Conservation (phyloP, 192 early-diverging fungal species). For the Chytriomyces sp. region DNA sequence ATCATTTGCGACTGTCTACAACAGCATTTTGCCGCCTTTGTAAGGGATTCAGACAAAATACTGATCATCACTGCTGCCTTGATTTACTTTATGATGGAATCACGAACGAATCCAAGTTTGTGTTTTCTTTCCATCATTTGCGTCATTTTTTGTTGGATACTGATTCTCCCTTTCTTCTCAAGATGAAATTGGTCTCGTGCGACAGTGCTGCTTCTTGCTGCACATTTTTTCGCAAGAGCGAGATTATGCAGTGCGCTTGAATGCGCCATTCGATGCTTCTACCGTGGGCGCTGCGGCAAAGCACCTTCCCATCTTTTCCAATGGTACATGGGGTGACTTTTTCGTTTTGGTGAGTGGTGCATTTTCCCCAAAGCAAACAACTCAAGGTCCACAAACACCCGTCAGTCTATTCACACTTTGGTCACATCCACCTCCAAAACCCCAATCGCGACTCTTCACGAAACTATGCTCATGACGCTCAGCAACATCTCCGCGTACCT, state of each 20-base stretch:
- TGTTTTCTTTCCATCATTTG: neutral
- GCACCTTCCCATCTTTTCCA: constrained; percentile 42
- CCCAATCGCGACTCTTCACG: constrained; percentile 68
- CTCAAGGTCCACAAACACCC: neutral
- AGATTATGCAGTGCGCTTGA: constrained; percentile 66
- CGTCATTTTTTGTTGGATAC: constrained; percentile 7
- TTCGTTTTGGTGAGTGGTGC: constrained; percentile 68
- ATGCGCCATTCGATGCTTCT: constrained; percentile 57
- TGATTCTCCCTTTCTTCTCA: neutral
- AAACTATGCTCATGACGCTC: constrained; percentile 75
- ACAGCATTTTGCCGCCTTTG: constrained; percentile 67
- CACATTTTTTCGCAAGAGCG: constrained; percentile 74
- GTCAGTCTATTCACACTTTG: constrained; percentile 72
- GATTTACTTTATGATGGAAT: constrained; percentile 64
- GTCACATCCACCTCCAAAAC: constrained; percentile 72
- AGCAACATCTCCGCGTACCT: constrained; percentile 82
- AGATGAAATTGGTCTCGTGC: constrained; percentile 74
- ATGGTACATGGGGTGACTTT: constrained; percentile 70
- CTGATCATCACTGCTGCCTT: constrained; percentile 65
- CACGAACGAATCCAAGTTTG: constrained; percentile 62
- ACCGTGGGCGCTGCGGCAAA: constrained; percentile 25
- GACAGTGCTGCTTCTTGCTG: constrained; percentile 72
- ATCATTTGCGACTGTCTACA: too few relatives aligned
- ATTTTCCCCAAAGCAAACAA: neutral
- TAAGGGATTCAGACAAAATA: constrained; percentile 62